Conservation (phyloP, 2,329 filamentous ascomycete genomes). For the Paecilomyces dactylethromorphus region DNA sequence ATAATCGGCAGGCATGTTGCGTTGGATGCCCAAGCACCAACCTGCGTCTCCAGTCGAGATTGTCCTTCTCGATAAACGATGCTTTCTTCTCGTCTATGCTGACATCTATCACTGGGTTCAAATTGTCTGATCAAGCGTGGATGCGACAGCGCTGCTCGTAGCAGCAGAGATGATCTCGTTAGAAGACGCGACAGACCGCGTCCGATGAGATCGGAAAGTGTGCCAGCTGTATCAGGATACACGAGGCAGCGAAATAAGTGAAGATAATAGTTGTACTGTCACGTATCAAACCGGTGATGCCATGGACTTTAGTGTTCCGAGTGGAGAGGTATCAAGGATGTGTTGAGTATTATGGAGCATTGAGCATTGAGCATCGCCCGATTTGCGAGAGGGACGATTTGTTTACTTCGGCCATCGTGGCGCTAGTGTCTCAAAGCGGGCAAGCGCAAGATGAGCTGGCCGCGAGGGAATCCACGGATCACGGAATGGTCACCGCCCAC, state of each 20-base stretch:
- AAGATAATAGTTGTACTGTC: background rate
- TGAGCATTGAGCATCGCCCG: background rate
- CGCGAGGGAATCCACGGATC: background rate
- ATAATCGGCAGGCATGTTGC: conserved; percentile 4
- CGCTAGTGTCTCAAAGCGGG: background rate
- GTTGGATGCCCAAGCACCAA: background rate
- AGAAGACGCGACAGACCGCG: background rate
- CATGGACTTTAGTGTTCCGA: background rate
- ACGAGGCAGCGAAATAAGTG: background rate
- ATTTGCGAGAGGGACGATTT: background rate
- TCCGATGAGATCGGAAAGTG: background rate
- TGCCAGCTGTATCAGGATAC: background rate
- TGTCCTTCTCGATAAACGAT: background rate
- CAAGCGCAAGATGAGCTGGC: background rate
- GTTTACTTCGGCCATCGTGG: background rate
- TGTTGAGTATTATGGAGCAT: background rate
- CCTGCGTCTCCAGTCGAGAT: background rate
- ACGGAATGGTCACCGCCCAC: background rate
- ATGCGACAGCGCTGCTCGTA: background rate
- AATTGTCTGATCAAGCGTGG: background rate
- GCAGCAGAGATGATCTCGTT: background rate
- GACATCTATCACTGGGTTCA: background rate
- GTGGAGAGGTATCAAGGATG: background rate
- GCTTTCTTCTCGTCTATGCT: background rate
- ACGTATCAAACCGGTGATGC: background rate